A percentile compares a stretch with the other conserved stretches of the same genome.
Conservation (phyloP, 192 early-diverging fungal species). For the Umbelopsis vinacea region DNA sequence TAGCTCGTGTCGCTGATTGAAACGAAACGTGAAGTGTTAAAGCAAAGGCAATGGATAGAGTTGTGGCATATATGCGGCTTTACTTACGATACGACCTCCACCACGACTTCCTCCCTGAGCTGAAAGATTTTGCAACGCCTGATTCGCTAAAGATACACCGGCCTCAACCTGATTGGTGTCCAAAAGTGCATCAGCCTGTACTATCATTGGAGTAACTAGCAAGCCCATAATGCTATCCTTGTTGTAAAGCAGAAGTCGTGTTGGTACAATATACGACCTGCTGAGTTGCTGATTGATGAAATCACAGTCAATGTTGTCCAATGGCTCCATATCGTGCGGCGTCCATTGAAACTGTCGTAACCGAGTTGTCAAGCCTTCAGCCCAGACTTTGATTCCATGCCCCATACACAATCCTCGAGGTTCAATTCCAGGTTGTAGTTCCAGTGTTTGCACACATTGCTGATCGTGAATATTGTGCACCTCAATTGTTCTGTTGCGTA, state of each 20-base stretch:
- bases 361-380: conserved; percentile 44
- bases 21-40: not conserved
- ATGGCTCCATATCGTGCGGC: not conserved
- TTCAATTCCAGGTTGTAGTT: conserved; percentile 44
- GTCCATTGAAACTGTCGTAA: conserved; percentile 24
- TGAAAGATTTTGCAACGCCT: conserved; percentile 26
- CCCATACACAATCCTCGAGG: conserved; percentile 56
- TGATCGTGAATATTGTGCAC: conserved; percentile 78
- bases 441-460: conserved; percentile 58
- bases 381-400: conserved; percentile 54
- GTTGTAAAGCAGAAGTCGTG: conserved; percentile 61
- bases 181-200: conserved; percentile 65
- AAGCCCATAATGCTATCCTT: conserved; percentile 63
- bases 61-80: not conserved
- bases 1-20: conserved; percentile 44
- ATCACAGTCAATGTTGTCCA: conserved; percentile 13
- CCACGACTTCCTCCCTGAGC: not conserved
- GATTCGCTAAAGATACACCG: conserved; percentile 65
- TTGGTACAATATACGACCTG: conserved; percentile 45
- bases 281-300: conserved; percentile 18
- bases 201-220: conserved; percentile 57
- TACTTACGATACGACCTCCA: conserved; percentile 15
- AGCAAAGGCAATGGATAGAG: not conserved
- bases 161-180: conserved; percentile 60
- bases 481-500: conserved; percentile 70